Evolutionary conservation across 805 yeast species (phyloP), one percentile per base, ranked within the genome.

Genomic region (Metschnikowia shivogae): DNA sequence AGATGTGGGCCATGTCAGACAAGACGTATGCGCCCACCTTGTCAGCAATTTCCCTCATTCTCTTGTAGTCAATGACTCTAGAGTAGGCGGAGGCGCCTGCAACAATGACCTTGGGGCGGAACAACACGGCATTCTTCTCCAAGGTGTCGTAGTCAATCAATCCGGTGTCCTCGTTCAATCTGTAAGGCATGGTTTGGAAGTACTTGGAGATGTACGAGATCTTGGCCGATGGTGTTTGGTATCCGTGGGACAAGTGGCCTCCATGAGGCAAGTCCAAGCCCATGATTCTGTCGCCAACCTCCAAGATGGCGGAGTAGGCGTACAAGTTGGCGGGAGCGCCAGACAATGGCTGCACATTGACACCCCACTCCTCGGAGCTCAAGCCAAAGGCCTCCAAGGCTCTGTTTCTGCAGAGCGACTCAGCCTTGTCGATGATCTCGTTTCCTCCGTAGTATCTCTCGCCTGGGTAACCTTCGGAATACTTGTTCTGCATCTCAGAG

Each of bases 401-500:
- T 68, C 99, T 79, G 58, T 82, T 77, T 71, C 89, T 97, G 72
- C 98, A 92, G 47, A 92, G 72, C 11, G 81, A 67, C 74, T 92
- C 99, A 60, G 88, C 89, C 73, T 81, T 77, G 72, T 92, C 99
- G 60, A 92, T 92, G 71, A 81, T 85, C 70, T 92, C 89, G 64
- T 92, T 92, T 67, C 99, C 99, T 68, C 99, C 99, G 65, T 92
- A 92, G 75, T 92, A 92, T 67, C 99, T 82, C 52, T 89, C 96
- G 55, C 96, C 96, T 34, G 99, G 99, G 71, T 92, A 92, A 53
- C 98, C 98, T 71, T 92, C 99, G 9, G 97, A 89, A 73, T 92
- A 92, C 74, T 92, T 92, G 80, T 92, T 92, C 68, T 87, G 90
- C 96, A 92, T 89, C 64, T 88, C 96, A 24, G 97, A 86, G 54